Percentiles rank a stretch among this genome's conserved stretches.
Evolutionary conservation across 352 stramenopile genomes (phyloP).

Genomic region (Globisporangium canariense): DNA sequence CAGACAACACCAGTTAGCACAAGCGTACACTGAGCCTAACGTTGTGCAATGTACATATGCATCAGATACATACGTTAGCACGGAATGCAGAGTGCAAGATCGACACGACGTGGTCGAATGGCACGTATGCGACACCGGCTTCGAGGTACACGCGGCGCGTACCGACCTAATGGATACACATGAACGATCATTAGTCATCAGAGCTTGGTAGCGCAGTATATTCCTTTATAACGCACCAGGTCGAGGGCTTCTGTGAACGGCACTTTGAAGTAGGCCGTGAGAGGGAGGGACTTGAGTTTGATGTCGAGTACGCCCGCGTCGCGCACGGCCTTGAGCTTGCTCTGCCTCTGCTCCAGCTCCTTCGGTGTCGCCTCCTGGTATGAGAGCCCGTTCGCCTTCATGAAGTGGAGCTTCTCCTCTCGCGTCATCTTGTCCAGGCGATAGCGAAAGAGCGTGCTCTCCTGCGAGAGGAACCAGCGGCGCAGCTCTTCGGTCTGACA

Average conservation of each 20-base stretch:
- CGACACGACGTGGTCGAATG: conserved; percentile 91
- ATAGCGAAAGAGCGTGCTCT: conserved; percentile 94
- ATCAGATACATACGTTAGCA: conserved; percentile 48
- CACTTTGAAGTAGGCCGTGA: conserved; percentile 93
- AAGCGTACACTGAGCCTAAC: background rate
- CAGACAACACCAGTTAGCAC: background rate
- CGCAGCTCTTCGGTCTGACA: conserved; percentile 97
- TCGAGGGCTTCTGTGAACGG: conserved; percentile 96
- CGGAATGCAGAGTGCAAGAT: conserved; percentile 94
- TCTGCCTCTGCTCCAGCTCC: conserved; percentile 60
- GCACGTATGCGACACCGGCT: conserved; percentile 94
- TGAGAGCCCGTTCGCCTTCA: conserved; percentile 80
- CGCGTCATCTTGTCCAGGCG: conserved; percentile 87
- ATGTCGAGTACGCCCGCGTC: conserved; percentile 42
- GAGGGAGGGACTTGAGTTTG: conserved; percentile 39
- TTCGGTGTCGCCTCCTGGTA: conserved; percentile 69
- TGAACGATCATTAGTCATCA: background rate
- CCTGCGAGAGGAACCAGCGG: conserved; percentile 96
- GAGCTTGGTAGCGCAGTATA: background rate
- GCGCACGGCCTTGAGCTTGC: conserved; percentile 69
- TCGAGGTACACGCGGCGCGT: conserved; percentile 93
- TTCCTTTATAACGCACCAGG: conserved; percentile 57
- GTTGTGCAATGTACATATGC: background rate
- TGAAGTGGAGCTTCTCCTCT: conserved; percentile 86
- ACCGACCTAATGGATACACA: conserved; percentile 30